Conservation (phyloP, 176 grass and related monocot genomes). For the Ananas comosus region DNA sequence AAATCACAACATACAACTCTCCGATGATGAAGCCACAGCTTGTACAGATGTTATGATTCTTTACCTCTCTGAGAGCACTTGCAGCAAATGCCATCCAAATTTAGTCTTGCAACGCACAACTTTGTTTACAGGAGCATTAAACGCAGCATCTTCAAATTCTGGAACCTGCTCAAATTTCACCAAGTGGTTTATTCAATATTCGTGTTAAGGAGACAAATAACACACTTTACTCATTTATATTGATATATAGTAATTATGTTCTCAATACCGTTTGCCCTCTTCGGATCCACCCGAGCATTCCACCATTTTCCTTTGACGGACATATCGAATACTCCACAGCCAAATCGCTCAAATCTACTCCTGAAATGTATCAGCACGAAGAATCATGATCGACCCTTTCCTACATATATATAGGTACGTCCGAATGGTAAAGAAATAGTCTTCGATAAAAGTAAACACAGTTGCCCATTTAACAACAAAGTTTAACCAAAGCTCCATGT, state of each 20-base stretch:
- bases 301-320: constrained; percentile 93
- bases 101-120: constrained; percentile 90
- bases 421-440: background rate
- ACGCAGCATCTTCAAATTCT: constrained; percentile 95
- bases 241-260: constrained; percentile 8
- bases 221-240: background rate
- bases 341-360: constrained; percentile 86
- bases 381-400: background rate
- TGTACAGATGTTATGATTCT: constrained; percentile 2
- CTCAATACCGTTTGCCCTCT: constrained; percentile 68
- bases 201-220: background rate
- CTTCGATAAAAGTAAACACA: background rate
- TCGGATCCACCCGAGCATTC: constrained; percentile 96
- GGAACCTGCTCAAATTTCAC: constrained; percentile 56
- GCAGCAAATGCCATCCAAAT: constrained; percentile 98
- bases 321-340: constrained; percentile 77
- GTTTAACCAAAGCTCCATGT: too few species aligned
- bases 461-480: too few species aligned
- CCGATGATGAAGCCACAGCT: background rate
- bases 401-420: background rate
- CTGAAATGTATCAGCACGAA: constrained; percentile 24
- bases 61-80: constrained; percentile 99
- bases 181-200: constrained; percentile 1
- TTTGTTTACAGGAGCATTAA: constrained; percentile 85
- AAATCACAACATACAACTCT: background rate